phyloP scores from a whole-genome alignment of 2,329 filamentous ascomycete species.

The Arthrobotrys entomopaga region DNA sequence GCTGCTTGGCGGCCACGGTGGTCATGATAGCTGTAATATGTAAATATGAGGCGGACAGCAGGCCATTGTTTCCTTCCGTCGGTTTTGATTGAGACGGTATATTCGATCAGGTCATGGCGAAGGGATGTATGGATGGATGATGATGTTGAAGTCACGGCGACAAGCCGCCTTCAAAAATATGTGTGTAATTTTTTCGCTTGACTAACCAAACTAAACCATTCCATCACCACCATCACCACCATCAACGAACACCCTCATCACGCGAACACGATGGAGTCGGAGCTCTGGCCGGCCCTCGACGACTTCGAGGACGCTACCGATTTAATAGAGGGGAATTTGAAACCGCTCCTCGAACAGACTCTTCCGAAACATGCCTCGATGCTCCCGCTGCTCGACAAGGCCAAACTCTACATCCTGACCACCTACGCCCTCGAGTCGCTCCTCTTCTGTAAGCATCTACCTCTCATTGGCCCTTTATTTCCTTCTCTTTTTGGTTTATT shows the following conservation, averaged over 20 bases:
- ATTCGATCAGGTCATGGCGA: constrained; percentile 12
- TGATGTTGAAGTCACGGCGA: constrained; percentile 1
- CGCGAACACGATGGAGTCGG: constrained; percentile 59
- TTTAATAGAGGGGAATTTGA: constrained; percentile 76
- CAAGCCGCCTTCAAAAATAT: constrained; percentile 38
- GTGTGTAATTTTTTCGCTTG: constrained; percentile 28
- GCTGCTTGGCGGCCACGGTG: constrained; percentile 22
- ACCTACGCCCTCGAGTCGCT: constrained; percentile 92
- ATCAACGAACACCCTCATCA: not conserved
- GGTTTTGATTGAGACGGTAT: constrained; percentile 10
- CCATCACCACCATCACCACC: constrained; percentile 2
- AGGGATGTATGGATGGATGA: not conserved
- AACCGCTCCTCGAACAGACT: constrained; percentile 75
- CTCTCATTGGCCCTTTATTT: no score
- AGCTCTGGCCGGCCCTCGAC: constrained; percentile 75
- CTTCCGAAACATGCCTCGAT: constrained; percentile 77
- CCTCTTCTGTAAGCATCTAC: constrained; percentile 75
- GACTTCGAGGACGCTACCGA: constrained; percentile 82
- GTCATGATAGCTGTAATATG: constrained; percentile 60
- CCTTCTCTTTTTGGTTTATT: not conserved
- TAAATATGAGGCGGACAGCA: constrained; percentile 58
- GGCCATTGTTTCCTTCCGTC: constrained; percentile 62
- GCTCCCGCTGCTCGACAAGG: constrained; percentile 90
- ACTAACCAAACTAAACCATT: not conserved
- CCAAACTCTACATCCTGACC: constrained; percentile 88